phyloP scores from a whole-genome alignment of 169 alveolate genomes.

The Cryptosporidium parvum region DNA sequence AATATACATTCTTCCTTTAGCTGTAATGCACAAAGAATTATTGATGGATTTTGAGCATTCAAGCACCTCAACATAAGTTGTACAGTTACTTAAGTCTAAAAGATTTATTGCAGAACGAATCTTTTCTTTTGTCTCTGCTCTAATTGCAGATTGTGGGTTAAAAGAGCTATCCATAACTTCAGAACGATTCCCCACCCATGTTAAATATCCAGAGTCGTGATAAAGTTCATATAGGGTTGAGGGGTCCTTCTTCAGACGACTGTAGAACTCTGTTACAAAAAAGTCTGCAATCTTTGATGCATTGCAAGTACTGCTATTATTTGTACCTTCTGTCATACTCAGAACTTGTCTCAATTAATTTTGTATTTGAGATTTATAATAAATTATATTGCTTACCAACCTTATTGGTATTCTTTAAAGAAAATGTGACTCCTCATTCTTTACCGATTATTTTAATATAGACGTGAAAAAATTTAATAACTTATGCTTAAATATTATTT shows the following conservation, averaged over 20 bases:
- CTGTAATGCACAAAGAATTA: constrained; percentile 55
- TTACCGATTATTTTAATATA: neutral
- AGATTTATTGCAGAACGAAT: constrained; percentile 70
- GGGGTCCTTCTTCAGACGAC: constrained; percentile 71
- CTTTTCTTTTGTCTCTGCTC: constrained; percentile 71
- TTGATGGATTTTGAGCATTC: constrained; percentile 65
- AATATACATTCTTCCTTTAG: constrained; percentile 73
- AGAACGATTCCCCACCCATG: constrained; percentile 53
- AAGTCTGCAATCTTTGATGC: constrained; percentile 71
- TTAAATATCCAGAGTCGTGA: constrained; percentile 68
- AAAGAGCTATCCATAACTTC: constrained; percentile 15
- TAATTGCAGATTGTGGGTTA: constrained; percentile 35
- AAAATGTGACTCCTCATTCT: constrained; percentile 11
- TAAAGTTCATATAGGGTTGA: constrained; percentile 63
- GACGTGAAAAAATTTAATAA: constrained; percentile 28
- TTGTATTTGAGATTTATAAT: neutral
- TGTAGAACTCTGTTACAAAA: constrained; percentile 68
- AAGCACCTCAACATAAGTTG: constrained; percentile 68
- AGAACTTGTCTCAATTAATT: neutral
- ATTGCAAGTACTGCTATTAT: constrained; percentile 24
- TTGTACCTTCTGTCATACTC: constrained; percentile 36
- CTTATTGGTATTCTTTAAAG: neutral
- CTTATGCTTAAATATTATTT: neutral
- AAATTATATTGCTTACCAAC: neutral
- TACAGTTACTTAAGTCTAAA: constrained; percentile 51